phyloP scores from a whole-genome alignment of 2,329 filamentous ascomycete genomes.

The Fusarium circinatum region DNA sequence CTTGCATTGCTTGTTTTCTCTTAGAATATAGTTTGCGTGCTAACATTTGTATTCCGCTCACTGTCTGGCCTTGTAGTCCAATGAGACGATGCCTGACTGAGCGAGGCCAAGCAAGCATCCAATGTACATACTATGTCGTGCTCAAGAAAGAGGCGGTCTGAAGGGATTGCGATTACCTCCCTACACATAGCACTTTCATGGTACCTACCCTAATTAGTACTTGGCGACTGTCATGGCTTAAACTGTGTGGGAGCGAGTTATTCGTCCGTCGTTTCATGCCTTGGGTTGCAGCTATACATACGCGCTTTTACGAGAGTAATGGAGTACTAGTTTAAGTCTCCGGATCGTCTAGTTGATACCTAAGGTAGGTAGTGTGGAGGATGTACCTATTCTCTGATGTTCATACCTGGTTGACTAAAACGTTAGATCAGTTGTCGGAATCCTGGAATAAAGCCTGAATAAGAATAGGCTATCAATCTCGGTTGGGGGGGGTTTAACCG shows the following conservation, averaged over 20 bases:
- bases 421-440: constrained; percentile 1
- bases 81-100: not conserved
- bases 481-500: constrained; percentile 21
- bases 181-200: constrained; percentile 7
- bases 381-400: not conserved
- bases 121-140: not conserved
- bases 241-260: not conserved
- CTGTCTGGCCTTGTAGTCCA: not conserved
- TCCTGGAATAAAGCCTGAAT: constrained; percentile 30
- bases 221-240: constrained; percentile 1
- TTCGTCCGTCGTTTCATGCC: not conserved
- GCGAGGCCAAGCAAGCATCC: not conserved
- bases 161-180: not conserved
- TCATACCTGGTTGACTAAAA: not conserved
- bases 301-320: constrained; percentile 6
- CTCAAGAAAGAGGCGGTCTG: constrained; percentile 29
- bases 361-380: not conserved
- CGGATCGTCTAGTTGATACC: not conserved
- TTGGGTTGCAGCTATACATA: not conserved
- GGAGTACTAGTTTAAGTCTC: not conserved
- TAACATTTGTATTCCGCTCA: not conserved
- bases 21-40: not conserved
- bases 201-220: not conserved
- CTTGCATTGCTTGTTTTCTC: not conserved
- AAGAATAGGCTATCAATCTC: constrained; percentile 3